Base-by-base conservation (phyloP, 2,329 filamentous ascomycete genomes). In the Diaporthe nobilis region DNA sequence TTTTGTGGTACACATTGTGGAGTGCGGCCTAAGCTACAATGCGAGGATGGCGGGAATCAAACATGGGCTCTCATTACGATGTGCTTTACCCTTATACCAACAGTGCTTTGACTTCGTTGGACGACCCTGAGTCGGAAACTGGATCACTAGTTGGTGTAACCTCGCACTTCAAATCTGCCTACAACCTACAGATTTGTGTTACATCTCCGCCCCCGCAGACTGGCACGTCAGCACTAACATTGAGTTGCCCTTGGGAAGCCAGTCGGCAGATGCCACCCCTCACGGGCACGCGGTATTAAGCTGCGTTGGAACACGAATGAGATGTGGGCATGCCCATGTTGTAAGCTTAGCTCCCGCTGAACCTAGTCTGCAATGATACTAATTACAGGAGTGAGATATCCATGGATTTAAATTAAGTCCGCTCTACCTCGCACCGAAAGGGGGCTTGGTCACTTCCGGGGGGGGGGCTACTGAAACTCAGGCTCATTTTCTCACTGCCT, bases 161-260 rank as follows among this genome's bases (percentile, higher is more conserved):
- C 42, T 65, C 61, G 61, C 37, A 49, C 61, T 65, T 49, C 39
- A 28, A 47, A 44, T 65, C 17, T 42, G 39, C 49, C 9, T 25
- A 31, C 7, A 20, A 58, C 20, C 25, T 20, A 22, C 20, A 31
- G 15, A 31, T 63, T 63, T 25, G 60, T 20, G 4, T 63, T 63
- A 47, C n/a, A 63, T 63, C 25, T 63, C 15, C 60, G 20, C 60
- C n/a, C n/a, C 60, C 39, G 37, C 60, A 47, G 57, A 22, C 31
- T n/a, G n/a, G 25, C n/a, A 28, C 22, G 60, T 63, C 60, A 63
- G 60, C 60, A 44, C 60, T 44, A 63, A 44, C n/a, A 12, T 63
- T 13, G 60, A 28, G 17, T 47, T 47, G 39, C 39, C 8, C 8
- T 12, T 25, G 42, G 39, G 39, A n/a, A 28, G 8, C 17, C n/a